Base-by-base conservation (phyloP, 1,284 basidiomycete species). In the Phenoliferia sp. region DNA sequence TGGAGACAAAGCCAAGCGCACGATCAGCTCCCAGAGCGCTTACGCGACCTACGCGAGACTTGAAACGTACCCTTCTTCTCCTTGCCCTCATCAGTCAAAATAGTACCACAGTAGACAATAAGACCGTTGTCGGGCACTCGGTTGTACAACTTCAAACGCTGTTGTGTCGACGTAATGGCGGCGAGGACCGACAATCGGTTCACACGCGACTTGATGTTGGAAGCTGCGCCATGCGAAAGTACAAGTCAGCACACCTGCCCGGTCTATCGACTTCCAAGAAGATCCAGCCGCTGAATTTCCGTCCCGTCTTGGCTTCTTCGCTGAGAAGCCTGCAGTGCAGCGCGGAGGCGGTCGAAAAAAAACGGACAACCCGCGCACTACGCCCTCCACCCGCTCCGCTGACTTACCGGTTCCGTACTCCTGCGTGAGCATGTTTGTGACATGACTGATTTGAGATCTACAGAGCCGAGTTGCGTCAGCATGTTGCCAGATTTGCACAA, bases 161-260 rank as follows among this genome's bases (percentile, higher is more conserved):
- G 94, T 81, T 99, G 95, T n/a, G 96, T 98, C 76, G 92, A 94
- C 28, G 95, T 98, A 78, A 99, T 99, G 70, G 96, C 96, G 58
- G 95, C 92, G 60, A 99, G 85, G 32, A 99, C 96, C 39, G 95
- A 99, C 48, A 97, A 86, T 75, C 95, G 88, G 84, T 99, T 99
- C 78, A 99, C 95, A 71, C 96, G 92, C 76, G 94, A 97, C 81
- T 99, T 99, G 85, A 99, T 99, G 83, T 99, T 99, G 72, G 94
- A 96, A 22, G 94, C 94, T 15, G 92, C 94, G 69, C n/a, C n/a
- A n/a, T n/a, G 29, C 39, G 32, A n/a, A 62, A 34, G 35, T 22
- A 22, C 35, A 12, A 19, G 54, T 58, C 58, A 59, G 58, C 58
- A 10, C 22, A 22, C 39, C 22, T 44, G 39, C 39, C 12, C 39